phyloP scores from a whole-genome alignment of 495 filamentous ascomycete species.

The Penicillium manginii region DNA sequence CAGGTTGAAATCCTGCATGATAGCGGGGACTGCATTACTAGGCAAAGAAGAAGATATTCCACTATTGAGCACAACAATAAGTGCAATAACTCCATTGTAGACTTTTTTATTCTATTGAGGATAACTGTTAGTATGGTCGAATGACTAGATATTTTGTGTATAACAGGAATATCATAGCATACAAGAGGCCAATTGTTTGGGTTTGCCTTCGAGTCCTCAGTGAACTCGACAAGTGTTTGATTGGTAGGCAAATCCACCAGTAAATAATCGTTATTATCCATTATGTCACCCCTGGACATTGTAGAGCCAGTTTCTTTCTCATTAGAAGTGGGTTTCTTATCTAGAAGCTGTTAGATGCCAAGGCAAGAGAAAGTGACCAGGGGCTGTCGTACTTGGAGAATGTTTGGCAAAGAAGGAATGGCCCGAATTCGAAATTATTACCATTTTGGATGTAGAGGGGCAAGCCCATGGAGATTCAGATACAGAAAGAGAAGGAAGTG shows the following conservation, averaged over 20 bases:
- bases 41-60: conserved; percentile 73
- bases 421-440: conserved; percentile 6
- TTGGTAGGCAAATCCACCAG: conserved; percentile 27
- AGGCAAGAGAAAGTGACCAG: neutral
- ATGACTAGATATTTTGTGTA: neutral
- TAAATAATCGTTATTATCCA: conserved; percentile 21
- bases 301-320: conserved; percentile 13
- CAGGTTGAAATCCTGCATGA: conserved; percentile 44
- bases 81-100: conserved; percentile 57
- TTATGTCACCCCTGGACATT: conserved; percentile 3
- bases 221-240: conserved; percentile 36
- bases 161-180: conserved; percentile 10
- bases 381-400: conserved; percentile 19
- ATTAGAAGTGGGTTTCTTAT: conserved; percentile 9
- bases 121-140: conserved; percentile 7
- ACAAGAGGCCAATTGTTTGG: conserved; percentile 41
- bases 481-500: conserved; percentile 6
- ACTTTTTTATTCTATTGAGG: conserved; percentile 55
- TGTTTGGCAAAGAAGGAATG: conserved; percentile 13
- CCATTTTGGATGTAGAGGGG: conserved; percentile 9
- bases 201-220: conserved; percentile 27
- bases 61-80: conserved; percentile 69
- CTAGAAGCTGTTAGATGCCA: conserved; percentile 21
- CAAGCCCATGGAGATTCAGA: neutral
- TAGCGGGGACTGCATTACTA: conserved; percentile 62